These are phyloP conservation scores for Scheffersomyces insectosa DNA, from an alignment of 1,139 yeast genomes.

Conservation along the genomic window DNA sequence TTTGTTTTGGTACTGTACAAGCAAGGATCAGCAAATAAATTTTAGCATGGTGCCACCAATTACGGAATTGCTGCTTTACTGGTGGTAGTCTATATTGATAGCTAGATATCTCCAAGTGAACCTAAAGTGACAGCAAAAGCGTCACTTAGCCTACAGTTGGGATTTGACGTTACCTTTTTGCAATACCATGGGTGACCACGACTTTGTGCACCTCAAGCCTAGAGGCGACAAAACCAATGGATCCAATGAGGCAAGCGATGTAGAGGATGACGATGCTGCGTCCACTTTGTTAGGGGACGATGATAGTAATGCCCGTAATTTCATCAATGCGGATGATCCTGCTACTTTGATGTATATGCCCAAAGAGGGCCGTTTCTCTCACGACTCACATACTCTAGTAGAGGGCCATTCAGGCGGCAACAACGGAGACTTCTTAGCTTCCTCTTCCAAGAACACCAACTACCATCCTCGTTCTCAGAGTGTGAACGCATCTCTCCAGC, in stretches of 20 bases:
- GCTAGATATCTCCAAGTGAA: too few relatives aligned
- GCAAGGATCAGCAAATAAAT: too few relatives aligned
- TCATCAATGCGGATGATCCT: slow-evolving; percentile 16
- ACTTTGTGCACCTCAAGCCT: slow-evolving; percentile 9
- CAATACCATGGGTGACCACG: slow-evolving; percentile 9
- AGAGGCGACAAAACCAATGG: neutral
- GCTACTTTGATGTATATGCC: slow-evolving; percentile 35
- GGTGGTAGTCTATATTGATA: too few relatives aligned
- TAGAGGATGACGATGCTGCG: slow-evolving; percentile 16
- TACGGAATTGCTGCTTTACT: too few relatives aligned
- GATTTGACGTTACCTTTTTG: too few relatives aligned
- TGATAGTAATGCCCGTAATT: slow-evolving; percentile 1
- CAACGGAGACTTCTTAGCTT: neutral
- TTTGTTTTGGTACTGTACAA: too few relatives aligned
- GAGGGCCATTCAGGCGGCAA: slow-evolving; percentile 26
- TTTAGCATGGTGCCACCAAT: too few relatives aligned
- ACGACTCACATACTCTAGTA: slow-evolving; percentile 28
- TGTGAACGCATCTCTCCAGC: slow-evolving; percentile 55
- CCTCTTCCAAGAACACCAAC: slow-evolving; percentile 3
- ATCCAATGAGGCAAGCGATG: slow-evolving; percentile 6
- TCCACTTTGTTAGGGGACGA: slow-evolving; percentile 13
- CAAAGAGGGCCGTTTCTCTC: slow-evolving; percentile 26
- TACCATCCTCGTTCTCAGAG: slow-evolving; percentile 11
- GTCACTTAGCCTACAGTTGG: too few relatives aligned
- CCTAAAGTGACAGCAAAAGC: too few relatives aligned